Evolutionary conservation across 306 rosid genomes (phyloP).

Genomic region (Abrus precatorius): DNA sequence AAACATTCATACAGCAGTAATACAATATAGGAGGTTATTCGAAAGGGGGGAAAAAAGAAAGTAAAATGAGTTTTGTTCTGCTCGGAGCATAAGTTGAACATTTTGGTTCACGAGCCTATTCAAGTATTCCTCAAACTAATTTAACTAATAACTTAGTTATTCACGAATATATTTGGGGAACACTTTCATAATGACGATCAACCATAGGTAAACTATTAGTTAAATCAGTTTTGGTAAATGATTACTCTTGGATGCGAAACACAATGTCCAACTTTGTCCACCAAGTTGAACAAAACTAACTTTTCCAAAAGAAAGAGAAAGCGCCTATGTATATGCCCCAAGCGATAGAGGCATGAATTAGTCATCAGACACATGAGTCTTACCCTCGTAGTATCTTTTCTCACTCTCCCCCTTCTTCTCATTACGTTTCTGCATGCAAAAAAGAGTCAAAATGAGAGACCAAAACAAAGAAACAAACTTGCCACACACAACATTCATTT

Average conservation of each 20-base stretch:
- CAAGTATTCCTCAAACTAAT: slow-evolving; percentile 32
- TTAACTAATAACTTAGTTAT: slow-evolving; percentile 33
- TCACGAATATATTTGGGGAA: slow-evolving; percentile 15
- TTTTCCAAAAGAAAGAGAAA: neutral
- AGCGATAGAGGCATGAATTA: slow-evolving; percentile 51
- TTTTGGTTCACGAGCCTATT: neutral
- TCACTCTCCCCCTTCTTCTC: slow-evolving; percentile 91
- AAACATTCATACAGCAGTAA: slow-evolving; percentile 32
- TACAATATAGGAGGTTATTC: slow-evolving; percentile 17
- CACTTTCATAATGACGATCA: slow-evolving; percentile 40
- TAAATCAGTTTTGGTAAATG: slow-evolving; percentile 27
- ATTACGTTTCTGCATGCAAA: slow-evolving; percentile 76
- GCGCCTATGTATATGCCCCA: slow-evolving; percentile 34
- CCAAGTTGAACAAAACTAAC: slow-evolving; percentile 33
- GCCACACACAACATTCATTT: slow-evolving; percentile 7
- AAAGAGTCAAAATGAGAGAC: neutral
- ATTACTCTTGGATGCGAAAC: slow-evolving; percentile 6
- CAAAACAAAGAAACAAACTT: neutral
- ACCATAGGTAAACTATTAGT: slow-evolving; percentile 1
- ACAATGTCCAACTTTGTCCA: slow-evolving; percentile 3
- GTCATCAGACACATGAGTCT: slow-evolving; percentile 74
- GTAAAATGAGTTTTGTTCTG: neutral
- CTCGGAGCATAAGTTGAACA: slow-evolving; percentile 31
- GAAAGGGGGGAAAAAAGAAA: neutral
- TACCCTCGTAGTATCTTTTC: slow-evolving; percentile 78